Base-by-base conservation (phyloP, 2,329 filamentous ascomycete genomes). In the Aspergillus fructus region DNA sequence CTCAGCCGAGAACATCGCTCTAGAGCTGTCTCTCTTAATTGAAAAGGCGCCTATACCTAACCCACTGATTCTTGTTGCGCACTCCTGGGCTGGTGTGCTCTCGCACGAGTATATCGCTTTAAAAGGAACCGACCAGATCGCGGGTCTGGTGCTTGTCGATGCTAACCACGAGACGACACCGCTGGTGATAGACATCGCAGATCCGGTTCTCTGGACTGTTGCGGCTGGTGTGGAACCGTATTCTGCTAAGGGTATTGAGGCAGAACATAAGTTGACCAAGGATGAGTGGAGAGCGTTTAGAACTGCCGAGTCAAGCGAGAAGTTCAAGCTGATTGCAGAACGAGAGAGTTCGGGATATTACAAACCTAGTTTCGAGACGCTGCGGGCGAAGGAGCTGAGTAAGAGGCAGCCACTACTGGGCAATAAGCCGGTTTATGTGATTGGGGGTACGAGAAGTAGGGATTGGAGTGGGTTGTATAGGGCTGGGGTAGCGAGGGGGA, bases 381-480 rank as follows among this genome's bases (percentile, higher is more conserved):
- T 71, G 43, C 61, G 60, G n/a, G 63, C 62, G 39, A 74, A 71
- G 59, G 53, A 63, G 33, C 24, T 72, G 37, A 33, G 39, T 23
- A 67, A 63, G 30, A 65, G 53, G 23, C 64, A 66, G 60, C 66
- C 70, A 15, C 52, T 71, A 17, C 6, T 70, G 27, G 64, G 60
- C 7, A 49, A 62, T 7, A 66, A 59, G 23, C 64, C 67, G 33
- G 55, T 71, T 55, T 67, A 59, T 61, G 64, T 68, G 24, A 65
- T 71, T 58, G 60, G 59, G 33, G 65, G 68, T 7, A 62, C 49
- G 13, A 59, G 66, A 30, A 68, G 68, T 30, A 62, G 68, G 54
- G 68, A 72, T 54, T 69, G 67, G 66, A 62, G 55, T 53, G 60
- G 64, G 2, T 50, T 74, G 61, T 74, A 72, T 51, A 58, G 66